Conservation (phyloP, 352 stramenopile genomes). For the Elongisporangium senticosum region DNA sequence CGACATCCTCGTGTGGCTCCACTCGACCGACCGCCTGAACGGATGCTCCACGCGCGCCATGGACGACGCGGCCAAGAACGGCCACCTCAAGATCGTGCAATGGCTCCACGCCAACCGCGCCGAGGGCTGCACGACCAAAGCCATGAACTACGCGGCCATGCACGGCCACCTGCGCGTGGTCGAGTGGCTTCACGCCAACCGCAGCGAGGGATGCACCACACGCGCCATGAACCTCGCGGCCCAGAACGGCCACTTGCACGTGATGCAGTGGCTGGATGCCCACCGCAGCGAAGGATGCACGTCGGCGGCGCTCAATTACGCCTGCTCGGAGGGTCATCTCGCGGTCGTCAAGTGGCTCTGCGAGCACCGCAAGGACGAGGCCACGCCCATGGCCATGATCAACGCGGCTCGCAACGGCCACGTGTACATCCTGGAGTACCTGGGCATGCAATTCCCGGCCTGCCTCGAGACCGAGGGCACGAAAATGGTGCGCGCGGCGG, state of each 20-base stretch:
- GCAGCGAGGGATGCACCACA: constrained; percentile 37
- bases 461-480: constrained; percentile 45
- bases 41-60: constrained; percentile 51
- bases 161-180: constrained; percentile 51
- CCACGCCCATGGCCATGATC: constrained; percentile 43
- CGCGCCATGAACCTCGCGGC: constrained; percentile 63
- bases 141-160: constrained; percentile 57
- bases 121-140: constrained; percentile 57
- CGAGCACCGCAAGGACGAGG: constrained; percentile 40
- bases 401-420: constrained; percentile 53
- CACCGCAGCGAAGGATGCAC: constrained; percentile 68
- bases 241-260: constrained; percentile 48
- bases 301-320: constrained; percentile 57
- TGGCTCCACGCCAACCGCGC: constrained; percentile 52
- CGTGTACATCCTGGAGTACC: constrained; percentile 52
- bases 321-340: constrained; percentile 43
- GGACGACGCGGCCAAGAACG: constrained; percentile 57
- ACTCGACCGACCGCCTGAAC: constrained; percentile 35
- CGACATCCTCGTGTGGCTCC: constrained; percentile 59
- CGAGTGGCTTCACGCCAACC: constrained; percentile 48
- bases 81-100: constrained; percentile 38
- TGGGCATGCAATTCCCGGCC: constrained; percentile 31
- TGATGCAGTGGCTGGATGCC: constrained; percentile 65
- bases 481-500: constrained; percentile 61
- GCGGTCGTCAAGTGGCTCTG: constrained; percentile 55